Conservation (phyloP, 208 protist genomes). For the Crithidia brevicula region DNA sequence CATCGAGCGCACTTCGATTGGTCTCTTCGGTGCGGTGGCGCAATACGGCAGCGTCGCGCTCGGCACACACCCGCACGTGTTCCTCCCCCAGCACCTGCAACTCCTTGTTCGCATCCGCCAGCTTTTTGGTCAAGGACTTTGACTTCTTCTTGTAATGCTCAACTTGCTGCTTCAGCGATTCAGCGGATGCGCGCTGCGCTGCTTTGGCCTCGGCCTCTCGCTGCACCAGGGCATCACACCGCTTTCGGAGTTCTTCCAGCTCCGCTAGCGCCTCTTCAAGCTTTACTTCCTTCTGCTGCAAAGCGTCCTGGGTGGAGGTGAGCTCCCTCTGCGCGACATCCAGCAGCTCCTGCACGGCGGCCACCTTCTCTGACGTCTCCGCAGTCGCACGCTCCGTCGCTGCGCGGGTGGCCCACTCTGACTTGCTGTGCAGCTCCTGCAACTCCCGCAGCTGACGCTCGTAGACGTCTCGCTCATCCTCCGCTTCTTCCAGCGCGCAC, state of each 20-base stretch:
- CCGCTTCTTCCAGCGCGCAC: conserved; percentile 9
- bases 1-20: neutral
- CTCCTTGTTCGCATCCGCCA: conserved; percentile 20
- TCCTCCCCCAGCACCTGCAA: conserved; percentile 30
- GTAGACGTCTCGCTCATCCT: conserved; percentile 21
- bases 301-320: neutral
- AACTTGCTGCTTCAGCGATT: conserved; percentile 5
- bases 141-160: conserved; percentile 22
- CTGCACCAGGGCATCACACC: neutral
- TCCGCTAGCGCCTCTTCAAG: neutral
- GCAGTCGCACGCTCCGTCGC: neutral
- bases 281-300: neutral
- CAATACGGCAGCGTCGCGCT: conserved; percentile 9
- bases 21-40: neutral
- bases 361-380: neutral
- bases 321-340: neutral
- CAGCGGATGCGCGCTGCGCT: conserved; percentile 6
- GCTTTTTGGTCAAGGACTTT: neutral
- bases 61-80: conserved; percentile 11
- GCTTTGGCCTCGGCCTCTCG: conserved; percentile 6
- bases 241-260: neutral
- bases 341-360: conserved; percentile 6
- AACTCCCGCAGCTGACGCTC: conserved; percentile 14
- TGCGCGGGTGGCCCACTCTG: neutral
- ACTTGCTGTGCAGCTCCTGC: conserved; percentile 3